These are phyloP conservation scores for Sorghum bicolor DNA, from an alignment of 176 grass and related monocot genomes.

Conservation along the genomic window DNA sequence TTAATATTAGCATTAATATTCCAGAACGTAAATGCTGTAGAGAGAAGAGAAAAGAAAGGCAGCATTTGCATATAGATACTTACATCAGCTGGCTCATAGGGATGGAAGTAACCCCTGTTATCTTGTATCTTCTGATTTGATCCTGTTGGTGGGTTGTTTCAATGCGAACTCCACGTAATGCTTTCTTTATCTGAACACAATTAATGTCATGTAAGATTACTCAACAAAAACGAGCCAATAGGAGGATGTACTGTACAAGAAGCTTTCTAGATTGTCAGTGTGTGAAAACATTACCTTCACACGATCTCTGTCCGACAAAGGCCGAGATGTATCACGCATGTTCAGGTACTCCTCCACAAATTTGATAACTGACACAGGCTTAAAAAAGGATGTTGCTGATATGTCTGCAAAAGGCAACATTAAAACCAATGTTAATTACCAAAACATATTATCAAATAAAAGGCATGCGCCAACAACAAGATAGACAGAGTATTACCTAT, in stretches of 20 bases:
- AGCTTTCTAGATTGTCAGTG: not conserved
- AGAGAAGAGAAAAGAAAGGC: not conserved
- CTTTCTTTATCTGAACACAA: conserved; percentile 67
- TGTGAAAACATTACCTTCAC: conserved; percentile 50
- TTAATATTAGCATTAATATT: not conserved
- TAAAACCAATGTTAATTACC: not conserved
- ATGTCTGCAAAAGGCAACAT: conserved; percentile 54
- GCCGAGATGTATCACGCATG: conserved; percentile 31
- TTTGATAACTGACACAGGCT: conserved; percentile 52
- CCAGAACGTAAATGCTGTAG: not conserved
- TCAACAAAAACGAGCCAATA: not conserved
- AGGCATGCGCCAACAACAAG: not conserved
- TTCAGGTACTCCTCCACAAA: conserved; percentile 57
- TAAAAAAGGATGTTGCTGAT: conserved; percentile 82
- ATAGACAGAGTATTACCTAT: conserved; percentile 37
- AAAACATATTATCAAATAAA: not conserved
- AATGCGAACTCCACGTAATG: conserved; percentile 57
- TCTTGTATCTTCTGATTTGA: conserved; percentile 65
- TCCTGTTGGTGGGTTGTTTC: conserved; percentile 65
- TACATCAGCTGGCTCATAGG: conserved; percentile 68
- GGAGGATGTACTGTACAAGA: not conserved
- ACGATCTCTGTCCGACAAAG: conserved; percentile 52
- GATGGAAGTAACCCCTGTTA: conserved; percentile 57
- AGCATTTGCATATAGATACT: not conserved
- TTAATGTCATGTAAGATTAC: not conserved